phyloP scores from a whole-genome alignment of 1,139 yeast genomes.

The Candida mesenterica region DNA sequence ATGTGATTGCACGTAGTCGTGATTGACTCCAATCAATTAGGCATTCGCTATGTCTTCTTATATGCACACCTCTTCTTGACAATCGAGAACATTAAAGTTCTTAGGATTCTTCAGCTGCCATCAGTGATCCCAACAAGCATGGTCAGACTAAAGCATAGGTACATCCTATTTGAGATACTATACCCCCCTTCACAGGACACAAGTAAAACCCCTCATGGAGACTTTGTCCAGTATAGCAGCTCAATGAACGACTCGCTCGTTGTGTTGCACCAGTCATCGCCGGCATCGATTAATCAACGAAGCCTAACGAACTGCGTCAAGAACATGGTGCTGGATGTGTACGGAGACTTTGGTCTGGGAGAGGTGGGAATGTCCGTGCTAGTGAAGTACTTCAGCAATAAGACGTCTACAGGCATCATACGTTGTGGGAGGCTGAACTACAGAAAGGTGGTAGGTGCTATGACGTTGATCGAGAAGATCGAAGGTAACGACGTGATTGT shows the following conservation, averaged over 20 bases:
- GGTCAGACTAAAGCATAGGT: slow-evolving; percentile 88
- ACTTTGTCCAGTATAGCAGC: slow-evolving; percentile 21
- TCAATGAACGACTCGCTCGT: slow-evolving; percentile 39
- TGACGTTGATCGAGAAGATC: slow-evolving; percentile 59
- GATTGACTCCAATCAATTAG: no score
- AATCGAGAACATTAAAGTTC: no score
- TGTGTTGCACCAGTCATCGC: slow-evolving; percentile 49
- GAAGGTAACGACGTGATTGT: slow-evolving; percentile 56
- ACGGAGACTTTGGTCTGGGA: slow-evolving; percentile 82
- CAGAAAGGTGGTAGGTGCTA: slow-evolving; percentile 64
- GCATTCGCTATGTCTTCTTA: no score
- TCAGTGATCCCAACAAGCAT: no score
- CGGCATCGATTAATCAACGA: slow-evolving; percentile 42
- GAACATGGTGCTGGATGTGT: slow-evolving; percentile 52
- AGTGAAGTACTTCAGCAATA: slow-evolving; percentile 76
- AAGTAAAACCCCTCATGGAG: slow-evolving; percentile 14
- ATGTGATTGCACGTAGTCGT: no score
- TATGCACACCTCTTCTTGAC: no score
- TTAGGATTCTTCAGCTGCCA: no score
- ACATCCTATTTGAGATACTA: slow-evolving; percentile 74
- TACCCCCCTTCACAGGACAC: slow-evolving; percentile 48
- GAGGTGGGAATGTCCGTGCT: slow-evolving; percentile 58
- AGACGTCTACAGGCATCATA: slow-evolving; percentile 82
- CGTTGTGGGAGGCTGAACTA: slow-evolving; percentile 70
- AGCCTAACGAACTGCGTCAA: slow-evolving; percentile 54